These are phyloP conservation scores for Eucalyptus marginata DNA, from an alignment of 345 rosid genomes.

Conservation along the genomic window DNA sequence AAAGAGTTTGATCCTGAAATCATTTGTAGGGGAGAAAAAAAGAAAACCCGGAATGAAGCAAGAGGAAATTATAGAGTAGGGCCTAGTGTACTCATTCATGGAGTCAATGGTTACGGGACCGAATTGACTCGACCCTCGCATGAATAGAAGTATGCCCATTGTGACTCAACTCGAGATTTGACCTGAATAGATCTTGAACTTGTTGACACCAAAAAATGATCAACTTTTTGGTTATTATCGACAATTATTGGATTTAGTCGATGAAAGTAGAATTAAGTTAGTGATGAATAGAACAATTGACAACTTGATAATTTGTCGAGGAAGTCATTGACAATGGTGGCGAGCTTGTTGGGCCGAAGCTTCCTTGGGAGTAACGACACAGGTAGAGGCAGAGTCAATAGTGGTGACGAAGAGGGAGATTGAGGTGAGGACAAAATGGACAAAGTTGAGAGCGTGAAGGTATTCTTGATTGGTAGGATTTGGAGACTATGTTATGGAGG, in stretches of 20 bases:
- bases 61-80: neutral
- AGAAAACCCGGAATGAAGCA: slow-evolving; percentile 56
- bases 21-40: slow-evolving; percentile 20
- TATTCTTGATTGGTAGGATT: neutral
- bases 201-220: too few species aligned
- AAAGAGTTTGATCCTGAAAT: slow-evolving; percentile 18
- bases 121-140: rapidly evolving
- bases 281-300: too few species aligned
- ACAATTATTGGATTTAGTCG: too few species aligned
- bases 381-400: neutral
- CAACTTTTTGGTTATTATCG: too few species aligned
- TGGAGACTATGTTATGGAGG: neutral
- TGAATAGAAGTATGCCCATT: neutral
- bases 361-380: neutral
- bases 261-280: too few species aligned
- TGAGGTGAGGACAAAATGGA: neutral
- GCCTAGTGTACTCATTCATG: neutral
- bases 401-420: neutral
- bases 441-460: neutral
- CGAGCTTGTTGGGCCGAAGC: neutral
- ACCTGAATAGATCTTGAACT: neutral
- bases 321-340: neutral
- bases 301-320: too few species aligned
- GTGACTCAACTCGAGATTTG: neutral
- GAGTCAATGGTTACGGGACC: neutral